Percentiles rank a stretch among this genome's conserved stretches.
Conservation (phyloP, 306 rosid genomes). For the Parietaria judaica region DNA sequence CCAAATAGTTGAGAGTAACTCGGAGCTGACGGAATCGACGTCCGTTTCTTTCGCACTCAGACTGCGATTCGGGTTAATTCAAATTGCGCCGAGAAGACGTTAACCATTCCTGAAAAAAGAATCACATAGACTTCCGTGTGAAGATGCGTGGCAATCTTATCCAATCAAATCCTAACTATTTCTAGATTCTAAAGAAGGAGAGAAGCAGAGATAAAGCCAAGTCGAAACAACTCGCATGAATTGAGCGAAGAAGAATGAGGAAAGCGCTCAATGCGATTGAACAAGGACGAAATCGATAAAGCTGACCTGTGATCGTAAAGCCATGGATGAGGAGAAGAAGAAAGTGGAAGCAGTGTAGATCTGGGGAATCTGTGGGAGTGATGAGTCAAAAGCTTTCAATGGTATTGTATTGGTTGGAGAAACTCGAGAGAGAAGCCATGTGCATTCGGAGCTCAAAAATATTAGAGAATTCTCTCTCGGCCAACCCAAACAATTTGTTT, state of each 20-base stretch:
- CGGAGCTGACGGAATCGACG: too few species aligned
- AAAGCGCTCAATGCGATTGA: conserved; percentile 1
- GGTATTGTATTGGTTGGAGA: conserved; percentile 16
- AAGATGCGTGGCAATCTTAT: too few species aligned
- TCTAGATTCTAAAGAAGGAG: too few species aligned
- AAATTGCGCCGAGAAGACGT: too few species aligned
- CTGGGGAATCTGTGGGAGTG: conserved; percentile 63
- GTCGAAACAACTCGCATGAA: too few species aligned
- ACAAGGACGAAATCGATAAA: conserved; percentile 4
- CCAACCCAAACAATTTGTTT: background rate
- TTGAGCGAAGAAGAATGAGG: background rate
- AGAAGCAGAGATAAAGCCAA: too few species aligned
- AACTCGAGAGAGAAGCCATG: conserved; percentile 72
- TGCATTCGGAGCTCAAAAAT: conserved; percentile 79
- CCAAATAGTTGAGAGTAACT: too few species aligned
- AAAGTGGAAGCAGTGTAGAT: conserved; percentile 51
- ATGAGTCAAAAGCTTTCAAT: conserved; percentile 60
- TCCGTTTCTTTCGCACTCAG: too few species aligned
- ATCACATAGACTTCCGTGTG: too few species aligned
- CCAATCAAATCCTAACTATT: too few species aligned
- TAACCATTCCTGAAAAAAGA: too few species aligned
- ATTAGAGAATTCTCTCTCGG: conserved; percentile 46
- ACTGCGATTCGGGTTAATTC: too few species aligned
- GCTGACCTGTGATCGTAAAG: conserved; percentile 43
- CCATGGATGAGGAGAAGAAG: conserved; percentile 41